Conservation (phyloP, 306 rosid species). For the Dryas drummondii region DNA sequence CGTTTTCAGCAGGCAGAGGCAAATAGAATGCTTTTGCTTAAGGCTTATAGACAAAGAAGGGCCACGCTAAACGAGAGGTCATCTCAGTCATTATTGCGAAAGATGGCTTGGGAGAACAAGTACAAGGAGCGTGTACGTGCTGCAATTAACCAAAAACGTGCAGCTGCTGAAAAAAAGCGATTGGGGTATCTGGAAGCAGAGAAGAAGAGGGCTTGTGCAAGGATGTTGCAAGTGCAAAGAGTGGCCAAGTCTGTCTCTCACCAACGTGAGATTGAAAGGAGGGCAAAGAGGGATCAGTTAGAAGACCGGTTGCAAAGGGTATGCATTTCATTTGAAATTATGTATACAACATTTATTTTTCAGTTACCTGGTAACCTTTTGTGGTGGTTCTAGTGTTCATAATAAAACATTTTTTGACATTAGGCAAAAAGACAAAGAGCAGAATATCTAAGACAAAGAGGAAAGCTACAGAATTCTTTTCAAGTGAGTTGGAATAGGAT, state of each 20-base stretch:
- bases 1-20: constrained; percentile 89
- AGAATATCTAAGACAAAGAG: constrained; percentile 84
- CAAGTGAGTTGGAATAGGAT: constrained; percentile 48
- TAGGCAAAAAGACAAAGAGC: constrained; percentile 91
- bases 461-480: constrained; percentile 46
- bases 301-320: constrained; percentile 95
- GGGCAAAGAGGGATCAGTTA: constrained; percentile 70
- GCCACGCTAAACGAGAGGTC: constrained; percentile 86
- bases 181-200: constrained; percentile 77
- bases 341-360: background rate
- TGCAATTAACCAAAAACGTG: constrained; percentile 82
- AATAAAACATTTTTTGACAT: background rate
- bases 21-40: constrained; percentile 80
- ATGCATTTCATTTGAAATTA: constrained; percentile 23
- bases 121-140: constrained; percentile 85
- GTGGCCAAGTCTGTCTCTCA: constrained; percentile 79
- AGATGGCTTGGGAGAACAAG: constrained; percentile 79
- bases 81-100: constrained; percentile 71
- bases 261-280: constrained; percentile 87
- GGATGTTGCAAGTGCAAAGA: constrained; percentile 64
- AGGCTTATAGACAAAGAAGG: constrained; percentile 78
- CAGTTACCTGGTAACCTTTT: constrained; percentile 7
- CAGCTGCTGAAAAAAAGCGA: constrained; percentile 86
- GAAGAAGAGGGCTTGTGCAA: constrained; percentile 79
- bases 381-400: constrained; percentile 6